A percentile compares a stretch with the other conserved stretches of the same genome.
phyloP scores from a whole-genome alignment of 371 early-diverging fungal species.

The Rhizopus sp. region DNA sequence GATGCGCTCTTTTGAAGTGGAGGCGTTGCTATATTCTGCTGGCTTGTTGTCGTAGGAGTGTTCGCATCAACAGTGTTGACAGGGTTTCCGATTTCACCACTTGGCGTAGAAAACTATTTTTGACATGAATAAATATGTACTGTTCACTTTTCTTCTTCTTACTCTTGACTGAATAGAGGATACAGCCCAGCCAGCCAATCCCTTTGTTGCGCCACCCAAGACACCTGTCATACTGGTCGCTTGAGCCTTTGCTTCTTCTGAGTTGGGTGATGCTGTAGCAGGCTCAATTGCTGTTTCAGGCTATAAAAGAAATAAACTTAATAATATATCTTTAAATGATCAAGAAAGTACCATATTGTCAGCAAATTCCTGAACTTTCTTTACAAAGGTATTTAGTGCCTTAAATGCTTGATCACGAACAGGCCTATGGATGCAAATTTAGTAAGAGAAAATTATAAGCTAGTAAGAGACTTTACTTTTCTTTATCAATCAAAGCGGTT shows the following conservation, averaged over 20 bases:
- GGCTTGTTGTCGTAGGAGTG: neutral
- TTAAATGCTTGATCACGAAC: conserved; percentile 86
- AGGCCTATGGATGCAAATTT: conserved; percentile 33
- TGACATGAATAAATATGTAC: neutral
- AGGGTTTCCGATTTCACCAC: conserved; percentile 40
- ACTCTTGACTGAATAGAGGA: conserved; percentile 49
- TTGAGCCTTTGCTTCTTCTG: conserved; percentile 23
- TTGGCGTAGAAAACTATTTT: conserved; percentile 33
- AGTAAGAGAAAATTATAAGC: conserved; percentile 9
- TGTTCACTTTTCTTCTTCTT: conserved; percentile 4
- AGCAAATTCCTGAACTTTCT: conserved; percentile 65
- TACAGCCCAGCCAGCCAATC: conserved; percentile 53
- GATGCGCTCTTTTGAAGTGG: neutral
- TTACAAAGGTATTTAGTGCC: conserved; percentile 65
- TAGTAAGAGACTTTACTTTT: conserved; percentile 55
- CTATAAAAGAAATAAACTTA: conserved; percentile 22
- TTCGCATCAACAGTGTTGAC: conserved; percentile 4
- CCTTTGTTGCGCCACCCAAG: conserved; percentile 50
- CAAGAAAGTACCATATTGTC: conserved; percentile 55
- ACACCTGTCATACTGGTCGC: conserved; percentile 34
- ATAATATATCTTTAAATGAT: neutral
- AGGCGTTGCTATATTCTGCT: neutral
- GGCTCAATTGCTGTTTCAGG: conserved; percentile 56
- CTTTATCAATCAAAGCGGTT: conserved; percentile 80
- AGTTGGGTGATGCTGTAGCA: conserved; percentile 2